phyloP scores from a whole-genome alignment of 257 asterid genomes.

The Ligustrum vulgare region DNA sequence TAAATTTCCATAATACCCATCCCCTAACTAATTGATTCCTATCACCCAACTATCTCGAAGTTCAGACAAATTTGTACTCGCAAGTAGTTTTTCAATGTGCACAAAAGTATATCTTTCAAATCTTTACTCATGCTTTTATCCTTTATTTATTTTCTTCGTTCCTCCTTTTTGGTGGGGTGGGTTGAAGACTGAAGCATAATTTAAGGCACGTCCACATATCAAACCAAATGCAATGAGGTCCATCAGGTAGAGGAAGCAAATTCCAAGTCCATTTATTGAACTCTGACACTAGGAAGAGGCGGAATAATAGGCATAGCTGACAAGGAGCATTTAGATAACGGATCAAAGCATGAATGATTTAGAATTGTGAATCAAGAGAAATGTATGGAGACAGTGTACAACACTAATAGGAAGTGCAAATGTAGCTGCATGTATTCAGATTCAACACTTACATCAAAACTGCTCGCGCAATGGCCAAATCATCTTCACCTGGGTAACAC shows the following conservation, averaged over 20 bases:
- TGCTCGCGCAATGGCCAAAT: conserved; percentile 88
- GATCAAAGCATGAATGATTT: not conserved
- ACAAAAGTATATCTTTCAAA: not conserved
- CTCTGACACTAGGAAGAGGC: conserved; percentile 7
- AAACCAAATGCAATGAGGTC: not conserved
- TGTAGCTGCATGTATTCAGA: not conserved
- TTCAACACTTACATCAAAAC: conserved; percentile 71
- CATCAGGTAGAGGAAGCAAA: not conserved
- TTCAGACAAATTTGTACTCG: not conserved
- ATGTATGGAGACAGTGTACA: not conserved
- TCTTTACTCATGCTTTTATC: not conserved
- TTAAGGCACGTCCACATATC: not conserved
- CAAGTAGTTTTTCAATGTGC: not conserved
- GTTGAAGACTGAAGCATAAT: not conserved
- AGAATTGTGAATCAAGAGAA: not conserved
- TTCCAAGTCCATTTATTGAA: not conserved
- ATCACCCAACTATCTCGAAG: not conserved
- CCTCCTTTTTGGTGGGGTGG: not conserved
- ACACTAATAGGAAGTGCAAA: not conserved
- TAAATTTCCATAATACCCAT: too few species aligned
- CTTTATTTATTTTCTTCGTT: not conserved
- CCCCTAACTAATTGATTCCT: too few species aligned
- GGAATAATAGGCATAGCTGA: not conserved
- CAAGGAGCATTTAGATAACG: not conserved
- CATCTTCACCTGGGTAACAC: conserved; percentile 99